Percentiles rank a stretch among this genome's conserved stretches.
These are phyloP conservation scores for Lachancea kluyveri DNA, from an alignment of 805 yeast species.

Conservation along the genomic window DNA sequence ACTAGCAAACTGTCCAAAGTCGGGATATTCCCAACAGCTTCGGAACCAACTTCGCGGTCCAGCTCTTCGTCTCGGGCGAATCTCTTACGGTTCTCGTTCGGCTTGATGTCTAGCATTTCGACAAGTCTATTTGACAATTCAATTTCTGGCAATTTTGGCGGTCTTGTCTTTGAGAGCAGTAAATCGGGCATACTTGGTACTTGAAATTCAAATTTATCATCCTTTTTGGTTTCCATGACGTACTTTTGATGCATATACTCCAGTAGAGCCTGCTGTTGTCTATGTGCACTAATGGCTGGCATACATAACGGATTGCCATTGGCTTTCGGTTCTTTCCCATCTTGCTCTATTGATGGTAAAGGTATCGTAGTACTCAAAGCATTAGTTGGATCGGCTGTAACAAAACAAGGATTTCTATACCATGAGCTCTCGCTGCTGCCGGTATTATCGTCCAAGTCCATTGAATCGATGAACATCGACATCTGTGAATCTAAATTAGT, in stretches of 20 bases:
- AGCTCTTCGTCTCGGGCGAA: slow-evolving; percentile 4
- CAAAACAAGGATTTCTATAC: no score
- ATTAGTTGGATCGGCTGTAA: no score
- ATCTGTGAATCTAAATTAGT: slow-evolving; percentile 36
- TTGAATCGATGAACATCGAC: slow-evolving; percentile 37
- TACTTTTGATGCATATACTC: slow-evolving; percentile 22
- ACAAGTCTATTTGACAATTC: slow-evolving; percentile 8
- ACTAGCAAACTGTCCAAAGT: slow-evolving; percentile 18
- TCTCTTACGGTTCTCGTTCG: slow-evolving; percentile 4
- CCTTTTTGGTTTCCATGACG: slow-evolving; percentile 12
- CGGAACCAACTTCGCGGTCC: slow-evolving; percentile 10
- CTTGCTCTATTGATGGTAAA: no score
- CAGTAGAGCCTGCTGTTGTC: slow-evolving; percentile 21
- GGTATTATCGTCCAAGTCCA: slow-evolving; percentile 36
- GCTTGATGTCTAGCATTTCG: slow-evolving; percentile 17
- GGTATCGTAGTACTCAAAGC: no score
- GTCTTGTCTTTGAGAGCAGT: slow-evolving; percentile 14
- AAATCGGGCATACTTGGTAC: slow-evolving; percentile 27
- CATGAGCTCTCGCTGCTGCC: slow-evolving; percentile 11
- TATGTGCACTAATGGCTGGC: slow-evolving; percentile 30
- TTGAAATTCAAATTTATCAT: slow-evolving; percentile 15
- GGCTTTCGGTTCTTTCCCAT: no score
- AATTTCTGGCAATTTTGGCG: slow-evolving; percentile 15
- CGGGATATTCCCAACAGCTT: slow-evolving; percentile 14
- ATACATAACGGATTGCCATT: slow-evolving; percentile 20